Evolutionary conservation across 305 asterid genomes (phyloP), one percentile per base, ranked within the genome.

Genomic region (Ilex paraguariensis): DNA sequence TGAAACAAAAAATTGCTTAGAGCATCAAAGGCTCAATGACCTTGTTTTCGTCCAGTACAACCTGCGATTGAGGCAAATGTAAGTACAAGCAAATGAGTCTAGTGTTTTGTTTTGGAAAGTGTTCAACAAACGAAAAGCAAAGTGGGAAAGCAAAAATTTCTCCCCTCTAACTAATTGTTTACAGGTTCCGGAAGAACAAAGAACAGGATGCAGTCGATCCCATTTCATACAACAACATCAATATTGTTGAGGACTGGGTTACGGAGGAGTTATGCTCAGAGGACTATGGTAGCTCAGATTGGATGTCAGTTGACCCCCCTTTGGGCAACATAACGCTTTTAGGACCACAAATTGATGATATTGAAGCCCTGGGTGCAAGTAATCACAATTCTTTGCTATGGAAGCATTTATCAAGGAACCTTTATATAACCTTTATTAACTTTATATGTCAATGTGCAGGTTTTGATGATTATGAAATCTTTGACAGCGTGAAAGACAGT

Each of bases 291-390:
- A 75, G 69, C 57, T 61, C 82, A 31, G 96, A 83, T 42, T 93
- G 97, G 95, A 82, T 79, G 90, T 64, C 78, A 4, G 77, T 90
- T 48, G 95, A 90, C 73, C 94, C 95, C 4, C 96, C 96, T 66
- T 73, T 72, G 48, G 93, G 88, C 59, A 83, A 79, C 65, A 72
- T 67, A 33, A 65, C 71, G 71, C 78, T 75, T 57, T 70, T 82
- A 62, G 91, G 87, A 62, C 72, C 81, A 28, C 79, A 77, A 63
- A 57, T 73, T 62, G 95, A 86, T 62, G 98, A 91, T 67, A 57
- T 84, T 63, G 88, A 85, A 67, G 87, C 92, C 49, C 78, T 88
- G 31, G 95, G 90, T 61, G 71, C 87, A 79, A 96, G 98, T 91
- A 84, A 64, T 68, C 56, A 36, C 9, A 8, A 36, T 36, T 36